Evolutionary conservation across 179 eudicot species (phyloP).

Genomic region (Carnegiea gigantea): DNA sequence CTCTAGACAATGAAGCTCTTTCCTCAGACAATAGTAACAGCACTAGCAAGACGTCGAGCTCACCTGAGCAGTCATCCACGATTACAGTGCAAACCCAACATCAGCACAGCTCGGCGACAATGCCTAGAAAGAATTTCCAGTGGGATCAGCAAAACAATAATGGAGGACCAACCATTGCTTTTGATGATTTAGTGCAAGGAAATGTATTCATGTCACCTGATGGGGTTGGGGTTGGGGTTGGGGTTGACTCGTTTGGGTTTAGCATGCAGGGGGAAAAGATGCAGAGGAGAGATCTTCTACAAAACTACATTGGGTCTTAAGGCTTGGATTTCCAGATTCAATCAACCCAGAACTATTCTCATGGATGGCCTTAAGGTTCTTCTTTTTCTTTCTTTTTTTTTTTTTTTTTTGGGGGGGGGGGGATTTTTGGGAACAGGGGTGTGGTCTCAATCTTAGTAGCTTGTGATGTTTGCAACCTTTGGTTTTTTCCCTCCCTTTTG

Average conservation of each 20-base stretch:
- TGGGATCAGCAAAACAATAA: slow-evolving; percentile 56
- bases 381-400: background rate
- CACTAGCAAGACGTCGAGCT: slow-evolving; percentile 39
- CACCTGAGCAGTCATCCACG: slow-evolving; percentile 48
- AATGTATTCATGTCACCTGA: slow-evolving; percentile 48
- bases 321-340: slow-evolving; percentile 70
- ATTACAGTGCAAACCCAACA: slow-evolving; percentile 35
- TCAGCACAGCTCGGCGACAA: slow-evolving; percentile 29
- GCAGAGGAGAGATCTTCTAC: slow-evolving; percentile 38
- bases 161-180: slow-evolving; percentile 35
- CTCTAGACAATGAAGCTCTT: slow-evolving; percentile 53
- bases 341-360: slow-evolving; percentile 54
- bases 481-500: background rate
- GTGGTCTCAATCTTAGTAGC: slow-evolving; percentile 39
- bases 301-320: slow-evolving; percentile 39
- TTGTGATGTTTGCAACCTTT: slow-evolving; percentile 35
- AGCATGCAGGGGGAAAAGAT: slow-evolving; percentile 50
- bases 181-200: slow-evolving; percentile 42
- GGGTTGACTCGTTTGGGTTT: slow-evolving; percentile 40
- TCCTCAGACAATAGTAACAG: slow-evolving; percentile 47
- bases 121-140: slow-evolving; percentile 40
- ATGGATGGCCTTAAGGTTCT: slow-evolving; percentile 46
- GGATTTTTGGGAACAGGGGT: slow-evolving; percentile 28
- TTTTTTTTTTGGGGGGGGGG: too few relatives aligned
- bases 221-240: slow-evolving; percentile 21